These are phyloP conservation scores for Dendrothele bispora DNA, from an alignment of 768 basidiomycete species.

Conservation along the genomic window DNA sequence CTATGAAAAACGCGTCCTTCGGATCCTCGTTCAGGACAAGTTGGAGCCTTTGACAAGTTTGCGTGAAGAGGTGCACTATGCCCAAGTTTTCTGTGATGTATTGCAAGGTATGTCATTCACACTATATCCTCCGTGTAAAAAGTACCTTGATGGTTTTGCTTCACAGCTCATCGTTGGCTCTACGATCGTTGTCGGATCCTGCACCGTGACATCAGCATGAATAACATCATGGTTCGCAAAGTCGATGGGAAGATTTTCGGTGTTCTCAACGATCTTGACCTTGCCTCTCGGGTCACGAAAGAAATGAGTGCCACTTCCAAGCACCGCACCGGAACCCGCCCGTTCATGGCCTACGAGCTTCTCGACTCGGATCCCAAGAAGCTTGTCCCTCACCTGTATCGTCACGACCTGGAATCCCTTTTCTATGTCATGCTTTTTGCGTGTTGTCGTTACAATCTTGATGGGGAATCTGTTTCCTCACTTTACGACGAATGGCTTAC, in stretches of 20 bases:
- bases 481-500: background rate
- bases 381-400: background rate
- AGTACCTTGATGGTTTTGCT: background rate
- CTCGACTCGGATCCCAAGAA: background rate
- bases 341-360: constrained; percentile 4
- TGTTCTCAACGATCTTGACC: constrained; percentile 13
- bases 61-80: background rate
- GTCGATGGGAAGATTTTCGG: constrained; percentile 10
- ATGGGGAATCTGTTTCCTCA: background rate
- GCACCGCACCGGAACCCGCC: constrained; percentile 3
- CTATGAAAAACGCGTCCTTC: background rate
- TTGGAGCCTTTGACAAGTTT: background rate
- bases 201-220: constrained; percentile 14
- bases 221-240: constrained; percentile 13
- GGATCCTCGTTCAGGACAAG: background rate
- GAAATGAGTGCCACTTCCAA: background rate
- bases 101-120: background rate
- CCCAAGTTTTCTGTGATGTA: constrained; percentile 1
- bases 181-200: constrained; percentile 7
- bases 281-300: constrained; percentile 3
- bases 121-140: background rate
- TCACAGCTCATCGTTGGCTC: constrained; percentile 8
- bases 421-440: constrained; percentile 4
- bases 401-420: constrained; percentile 8
- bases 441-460: background rate